Base-by-base conservation (phyloP, 805 yeast species). In the Starmerella vaccinii region DNA sequence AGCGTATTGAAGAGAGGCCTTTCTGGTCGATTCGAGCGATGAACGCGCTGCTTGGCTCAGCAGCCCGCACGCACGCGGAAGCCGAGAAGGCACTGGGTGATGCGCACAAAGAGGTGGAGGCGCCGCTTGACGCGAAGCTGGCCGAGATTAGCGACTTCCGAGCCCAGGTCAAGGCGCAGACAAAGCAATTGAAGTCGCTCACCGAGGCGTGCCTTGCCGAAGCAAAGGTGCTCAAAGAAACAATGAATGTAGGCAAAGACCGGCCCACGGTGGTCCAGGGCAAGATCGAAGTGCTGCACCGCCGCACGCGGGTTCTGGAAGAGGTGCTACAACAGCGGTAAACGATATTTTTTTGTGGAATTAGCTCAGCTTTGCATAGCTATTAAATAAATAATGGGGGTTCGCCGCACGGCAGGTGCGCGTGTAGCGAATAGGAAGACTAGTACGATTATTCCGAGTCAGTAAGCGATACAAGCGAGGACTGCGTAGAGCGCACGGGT, bases 241-340 rank as follows among this genome's bases (percentile, higher is more conserved):
- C 29, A 19, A 29, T 34, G 35, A 48, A 34, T 8, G 13, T 46
- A 6, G 19, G 26, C 18, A 22, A 33, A 8, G 46, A 47, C n/a
- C 38, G 29, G 16, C 49, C 50, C 15, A 21, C 38, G 4, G 47
- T n/a, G 12, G 22, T 54, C 24, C 60, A 57, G 34, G 30, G 37
- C 33, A 18, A 77, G 57, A 79, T 86, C 0, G 96, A 87, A 61
- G 54, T 74, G 15, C 60, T 84, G 2, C 95, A 87, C 64, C 83
- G 82, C 56, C 80, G 81, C 46, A 65, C 88, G 18, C 66, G 95
- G 43, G 78, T 84, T 1, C 64, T 87, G 40, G 95, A 54, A 40
- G 42, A 22, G 21, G 42, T 38, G 5, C 19, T 38, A 7, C 10
- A 15, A 26, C 4, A 26, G 38, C 38, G 38, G 22, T 34, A 12